Evolutionary conservation across 192 early-diverging fungal species (phyloP).

Genomic region (Rhizophagus sp.): DNA sequence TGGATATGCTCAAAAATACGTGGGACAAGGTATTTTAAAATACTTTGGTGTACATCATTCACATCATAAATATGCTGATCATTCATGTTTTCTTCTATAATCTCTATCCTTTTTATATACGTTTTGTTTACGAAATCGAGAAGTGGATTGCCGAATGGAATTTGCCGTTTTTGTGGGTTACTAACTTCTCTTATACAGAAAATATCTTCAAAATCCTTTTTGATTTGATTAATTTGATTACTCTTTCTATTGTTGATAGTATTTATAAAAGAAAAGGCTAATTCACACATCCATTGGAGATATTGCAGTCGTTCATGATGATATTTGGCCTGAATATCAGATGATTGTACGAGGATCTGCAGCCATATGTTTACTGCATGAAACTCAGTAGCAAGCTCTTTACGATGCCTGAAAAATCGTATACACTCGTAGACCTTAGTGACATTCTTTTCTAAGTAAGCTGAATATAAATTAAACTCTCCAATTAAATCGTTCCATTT

Average conservation of each 20-base stretch:
- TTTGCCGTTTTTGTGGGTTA: background rate
- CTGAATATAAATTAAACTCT: conserved; percentile 22
- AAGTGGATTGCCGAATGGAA: background rate
- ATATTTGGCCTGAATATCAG: background rate
- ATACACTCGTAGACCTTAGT: background rate
- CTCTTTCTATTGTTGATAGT: background rate
- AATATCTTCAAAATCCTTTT: conserved; percentile 3
- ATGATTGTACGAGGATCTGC: background rate
- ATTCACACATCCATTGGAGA: conserved; percentile 12
- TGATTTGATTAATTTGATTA: background rate
- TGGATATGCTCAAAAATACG: background rate
- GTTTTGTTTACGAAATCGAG: background rate
- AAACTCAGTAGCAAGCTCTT: conserved; percentile 12
- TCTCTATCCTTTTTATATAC: background rate
- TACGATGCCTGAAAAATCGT: background rate
- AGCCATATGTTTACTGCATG: conserved; percentile 22
- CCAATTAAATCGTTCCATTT: background rate
- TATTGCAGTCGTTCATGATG: conserved; percentile 1
- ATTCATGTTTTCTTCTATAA: background rate
- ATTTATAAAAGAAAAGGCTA: conserved; percentile 17
- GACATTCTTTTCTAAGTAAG: conserved; percentile 9
- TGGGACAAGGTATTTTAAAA: background rate
- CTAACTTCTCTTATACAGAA: background rate
- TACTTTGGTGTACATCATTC: background rate
- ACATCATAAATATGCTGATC: conserved; percentile 3